Conservation (phyloP, 75 land plant species). For the Pinus tabuliformis region DNA sequence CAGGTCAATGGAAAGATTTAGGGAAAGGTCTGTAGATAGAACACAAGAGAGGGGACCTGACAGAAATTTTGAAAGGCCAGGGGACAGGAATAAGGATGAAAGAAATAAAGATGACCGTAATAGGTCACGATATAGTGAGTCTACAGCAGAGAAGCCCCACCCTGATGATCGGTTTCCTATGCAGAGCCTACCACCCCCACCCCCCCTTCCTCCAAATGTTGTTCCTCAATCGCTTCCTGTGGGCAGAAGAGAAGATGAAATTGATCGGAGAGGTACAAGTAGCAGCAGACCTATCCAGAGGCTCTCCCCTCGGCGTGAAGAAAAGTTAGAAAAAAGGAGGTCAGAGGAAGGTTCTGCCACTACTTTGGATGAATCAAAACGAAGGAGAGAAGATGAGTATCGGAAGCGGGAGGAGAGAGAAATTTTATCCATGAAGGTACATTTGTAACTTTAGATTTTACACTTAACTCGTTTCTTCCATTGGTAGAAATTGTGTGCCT, state of each 20-base stretch:
- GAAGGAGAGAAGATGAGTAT: constrained; percentile 84
- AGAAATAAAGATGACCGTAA: constrained; percentile 64
- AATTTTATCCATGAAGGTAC: constrained; percentile 61
- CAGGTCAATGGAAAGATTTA: constrained; percentile 73
- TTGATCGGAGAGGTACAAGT: constrained; percentile 56
- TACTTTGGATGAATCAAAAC: constrained; percentile 64
- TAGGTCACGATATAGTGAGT: constrained; percentile 58
- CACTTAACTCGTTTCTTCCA: not conserved
- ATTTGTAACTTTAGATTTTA: not conserved
- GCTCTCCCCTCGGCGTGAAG: constrained; percentile 85
- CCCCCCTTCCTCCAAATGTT: constrained; percentile 83
- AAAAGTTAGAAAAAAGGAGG: constrained; percentile 71
- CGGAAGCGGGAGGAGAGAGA: constrained; percentile 95
- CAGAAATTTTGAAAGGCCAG: constrained; percentile 51
- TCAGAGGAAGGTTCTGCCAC: constrained; percentile 59
- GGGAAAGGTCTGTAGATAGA: constrained; percentile 82
- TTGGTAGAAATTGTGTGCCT: not conserved
- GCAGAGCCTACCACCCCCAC: constrained; percentile 84
- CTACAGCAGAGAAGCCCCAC: constrained; percentile 59
- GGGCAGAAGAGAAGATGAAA: constrained; percentile 78
- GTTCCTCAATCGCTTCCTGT: constrained; percentile 75
- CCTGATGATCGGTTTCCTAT: constrained; percentile 78
- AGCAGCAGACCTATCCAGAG: constrained; percentile 61
- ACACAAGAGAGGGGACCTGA: constrained; percentile 50
- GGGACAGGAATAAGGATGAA: constrained; percentile 57